Evolutionary conservation across 2,329 filamentous ascomycete species (phyloP).

Genomic region (Alternaria burnsii): DNA sequence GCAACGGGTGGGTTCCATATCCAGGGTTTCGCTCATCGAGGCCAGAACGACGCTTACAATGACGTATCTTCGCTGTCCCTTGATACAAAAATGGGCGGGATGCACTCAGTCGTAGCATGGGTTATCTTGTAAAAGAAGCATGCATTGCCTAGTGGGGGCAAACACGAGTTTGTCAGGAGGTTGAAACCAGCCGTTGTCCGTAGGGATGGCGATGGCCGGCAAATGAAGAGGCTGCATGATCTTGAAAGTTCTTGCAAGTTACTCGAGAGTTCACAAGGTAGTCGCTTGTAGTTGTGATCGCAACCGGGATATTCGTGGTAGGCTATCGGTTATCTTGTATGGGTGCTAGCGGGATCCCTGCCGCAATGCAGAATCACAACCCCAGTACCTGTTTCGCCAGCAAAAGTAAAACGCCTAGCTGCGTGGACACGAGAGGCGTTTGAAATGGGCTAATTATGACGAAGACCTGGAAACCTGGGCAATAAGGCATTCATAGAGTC

Average conservation of each 20-base stretch:
- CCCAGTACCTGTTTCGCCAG: constrained; percentile 28
- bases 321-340: constrained; percentile 23
- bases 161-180: constrained; percentile 7
- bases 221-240: constrained; percentile 13
- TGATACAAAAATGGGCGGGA: constrained; percentile 11
- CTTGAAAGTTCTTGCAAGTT: constrained; percentile 31
- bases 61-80: constrained; percentile 33
- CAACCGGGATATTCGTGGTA: constrained; percentile 27
- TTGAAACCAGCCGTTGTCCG: constrained; percentile 12
- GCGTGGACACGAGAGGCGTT: constrained; percentile 7
- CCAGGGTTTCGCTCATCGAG: constrained; percentile 31
- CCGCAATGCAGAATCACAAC: constrained; percentile 12
- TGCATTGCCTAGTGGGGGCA: constrained; percentile 24
- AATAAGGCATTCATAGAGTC: neutral
- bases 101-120: constrained; percentile 25
- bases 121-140: constrained; percentile 27
- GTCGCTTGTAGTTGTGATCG: constrained; percentile 21
- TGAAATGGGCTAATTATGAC: constrained; percentile 27
- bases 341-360: constrained; percentile 39
- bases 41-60: constrained; percentile 28
- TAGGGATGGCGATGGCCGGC: constrained; percentile 16
- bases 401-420: constrained; percentile 28
- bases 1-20: constrained; percentile 27
- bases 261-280: constrained; percentile 21
- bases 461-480: constrained; percentile 5